Evolutionary conservation across 345 rosid genomes (phyloP).

Genomic region (Stellera chamaejasme): DNA sequence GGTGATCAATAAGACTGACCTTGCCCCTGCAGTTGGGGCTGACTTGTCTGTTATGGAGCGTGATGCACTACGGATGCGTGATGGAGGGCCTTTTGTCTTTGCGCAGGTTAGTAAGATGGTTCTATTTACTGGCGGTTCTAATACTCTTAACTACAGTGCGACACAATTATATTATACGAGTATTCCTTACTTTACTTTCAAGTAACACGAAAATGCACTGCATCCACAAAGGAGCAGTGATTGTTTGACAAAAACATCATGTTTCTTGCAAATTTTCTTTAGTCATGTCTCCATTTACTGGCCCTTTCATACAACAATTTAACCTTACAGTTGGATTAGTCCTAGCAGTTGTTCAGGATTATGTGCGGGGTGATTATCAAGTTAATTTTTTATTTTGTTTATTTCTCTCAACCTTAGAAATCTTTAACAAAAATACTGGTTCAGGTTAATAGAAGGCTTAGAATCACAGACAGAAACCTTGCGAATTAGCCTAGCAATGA

Average conservation of each 20-base stretch:
- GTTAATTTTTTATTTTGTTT: too few relatives aligned
- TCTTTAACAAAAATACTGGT: too few relatives aligned
- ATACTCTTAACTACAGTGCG: not conserved
- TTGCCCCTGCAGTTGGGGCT: constrained; percentile 85
- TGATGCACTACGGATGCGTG: constrained; percentile 91
- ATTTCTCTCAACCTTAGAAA: too few relatives aligned
- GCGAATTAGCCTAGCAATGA: too few relatives aligned
- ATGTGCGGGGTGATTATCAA: too few relatives aligned
- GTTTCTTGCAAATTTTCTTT: too few relatives aligned
- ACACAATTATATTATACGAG: too few relatives aligned
- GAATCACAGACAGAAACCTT: too few relatives aligned
- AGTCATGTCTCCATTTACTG: not conserved
- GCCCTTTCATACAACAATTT: too few relatives aligned
- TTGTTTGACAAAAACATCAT: not conserved
- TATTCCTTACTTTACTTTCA: not conserved
- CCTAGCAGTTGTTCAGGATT: too few relatives aligned
- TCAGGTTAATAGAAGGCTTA: too few relatives aligned
- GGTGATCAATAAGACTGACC: constrained; percentile 97
- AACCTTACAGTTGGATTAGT: too few relatives aligned
- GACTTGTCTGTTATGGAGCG: constrained; percentile 81
- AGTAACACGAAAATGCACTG: constrained; percentile 1
- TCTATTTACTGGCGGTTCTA: not conserved
- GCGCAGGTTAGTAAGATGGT: constrained; percentile 51
- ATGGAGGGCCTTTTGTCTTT: constrained; percentile 93
- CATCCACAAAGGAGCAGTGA: constrained; percentile 2